Evolutionary conservation across 371 early-diverging fungal species (phyloP).

Genomic region (Zychaea mexicana): DNA sequence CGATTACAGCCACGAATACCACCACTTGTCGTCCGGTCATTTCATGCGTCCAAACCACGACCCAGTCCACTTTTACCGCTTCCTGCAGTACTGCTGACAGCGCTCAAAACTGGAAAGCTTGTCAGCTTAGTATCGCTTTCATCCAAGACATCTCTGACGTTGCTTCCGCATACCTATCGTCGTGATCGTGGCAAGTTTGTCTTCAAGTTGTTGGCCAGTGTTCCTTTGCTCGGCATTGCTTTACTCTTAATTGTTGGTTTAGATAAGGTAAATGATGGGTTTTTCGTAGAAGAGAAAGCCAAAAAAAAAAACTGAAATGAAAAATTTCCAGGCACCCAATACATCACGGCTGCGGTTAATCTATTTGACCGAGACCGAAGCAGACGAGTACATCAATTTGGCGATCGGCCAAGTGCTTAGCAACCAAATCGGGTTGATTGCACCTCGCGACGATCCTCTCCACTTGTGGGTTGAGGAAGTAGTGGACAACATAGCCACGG

Average conservation of each 20-base stretch:
- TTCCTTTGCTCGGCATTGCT: constrained; percentile 43
- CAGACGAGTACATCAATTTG: constrained; percentile 35
- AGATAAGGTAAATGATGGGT: constrained; percentile 33
- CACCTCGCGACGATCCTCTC: constrained; percentile 31
- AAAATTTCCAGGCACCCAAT: constrained; percentile 49
- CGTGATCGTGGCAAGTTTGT: constrained; percentile 22
- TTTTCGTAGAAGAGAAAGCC: background rate
- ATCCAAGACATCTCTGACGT: constrained; percentile 48
- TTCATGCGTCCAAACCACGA: constrained; percentile 33
- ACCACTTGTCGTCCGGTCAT: constrained; percentile 6
- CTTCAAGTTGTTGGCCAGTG: constrained; percentile 39
- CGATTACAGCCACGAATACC: background rate
- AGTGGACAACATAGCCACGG: constrained; percentile 36
- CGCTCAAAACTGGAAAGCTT: constrained; percentile 46
- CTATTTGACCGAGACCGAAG: constrained; percentile 58
- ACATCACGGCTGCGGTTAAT: constrained; percentile 58
- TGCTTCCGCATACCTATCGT: constrained; percentile 51
- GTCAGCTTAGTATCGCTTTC: constrained; percentile 49
- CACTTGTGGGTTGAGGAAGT: constrained; percentile 45
- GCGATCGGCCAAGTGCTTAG: constrained; percentile 32
- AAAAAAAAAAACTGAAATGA: background rate
- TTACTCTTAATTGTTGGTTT: constrained; percentile 41
- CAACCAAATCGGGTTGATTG: constrained; percentile 32
- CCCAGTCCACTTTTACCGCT: constrained; percentile 43
- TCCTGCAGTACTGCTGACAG: constrained; percentile 33